Base-by-base conservation (phyloP, 805 yeast species). In the Yarrowia sp. region DNA sequence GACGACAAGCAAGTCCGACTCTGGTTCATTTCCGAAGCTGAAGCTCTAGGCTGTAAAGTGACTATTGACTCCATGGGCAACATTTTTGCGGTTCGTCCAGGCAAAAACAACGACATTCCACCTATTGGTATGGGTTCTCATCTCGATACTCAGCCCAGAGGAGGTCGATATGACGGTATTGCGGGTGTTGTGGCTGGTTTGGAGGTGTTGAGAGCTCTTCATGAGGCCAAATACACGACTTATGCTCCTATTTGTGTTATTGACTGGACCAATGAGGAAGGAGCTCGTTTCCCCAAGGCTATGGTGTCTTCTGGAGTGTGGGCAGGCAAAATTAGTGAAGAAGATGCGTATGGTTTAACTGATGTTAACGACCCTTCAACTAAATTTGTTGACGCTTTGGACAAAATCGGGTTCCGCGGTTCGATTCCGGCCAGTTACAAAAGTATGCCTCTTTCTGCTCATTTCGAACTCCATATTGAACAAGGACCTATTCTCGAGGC, bases 211-310 rank as follows among this genome's bases (percentile, higher is more conserved):
- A 77, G 90, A 67, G 86, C 90, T 4, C 75, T 87, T 71, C 83
- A 84, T 66, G 89, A 84, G 15, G 83, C 84, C 72, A 76, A 79
- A 47, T 81, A 75, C 70, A 78, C 77, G 10, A 90, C 92, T n/a
- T 81, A 84, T 64, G 86, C 79, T 67, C 91, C 91, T 8, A 81
- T 87, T 65, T 85, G 87, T 6, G 79, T 85, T 4, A 80, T 87
- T 44, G 80, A 84, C 70, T 87, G 92, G 92, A 85, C 86, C 73
- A 87, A 87, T 71, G 92, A 87, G 72, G 92, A 87, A 76, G 92
- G 92, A 65, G 91, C 92, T 0, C 75, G 92, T 60, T 87, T 86
- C 71, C 89, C 91, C n/a, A 78, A 83, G 75, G 80, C 87, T 48
- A 80, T 85, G 73, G 86, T 87, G 83, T 82, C 88, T 2, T 83